These are phyloP conservation scores for Beauveria bassiana DNA, from an alignment of 2,329 filamentous ascomycete genomes.

Conservation along the genomic window DNA sequence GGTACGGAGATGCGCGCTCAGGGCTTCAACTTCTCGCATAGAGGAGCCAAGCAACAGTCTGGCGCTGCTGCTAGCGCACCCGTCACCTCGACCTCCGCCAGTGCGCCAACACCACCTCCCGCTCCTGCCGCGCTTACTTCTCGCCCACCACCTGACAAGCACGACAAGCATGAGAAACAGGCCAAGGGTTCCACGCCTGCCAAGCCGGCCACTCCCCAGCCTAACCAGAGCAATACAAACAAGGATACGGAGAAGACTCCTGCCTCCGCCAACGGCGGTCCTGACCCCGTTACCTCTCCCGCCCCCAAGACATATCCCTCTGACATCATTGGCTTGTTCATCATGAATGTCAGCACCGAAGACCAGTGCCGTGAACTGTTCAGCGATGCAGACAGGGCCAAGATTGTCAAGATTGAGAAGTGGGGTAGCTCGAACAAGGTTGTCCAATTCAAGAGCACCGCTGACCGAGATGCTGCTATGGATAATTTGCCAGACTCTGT, in stretches of 20 bases:
- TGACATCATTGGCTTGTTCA: constrained; percentile 76
- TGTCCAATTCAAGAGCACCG: constrained; percentile 70
- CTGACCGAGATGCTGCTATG: constrained; percentile 76
- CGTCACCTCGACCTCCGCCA: constrained; percentile 26
- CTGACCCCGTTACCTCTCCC: constrained; percentile 48
- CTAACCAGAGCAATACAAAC: constrained; percentile 34
- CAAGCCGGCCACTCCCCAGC: constrained; percentile 42
- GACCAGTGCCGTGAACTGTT: constrained; percentile 80
- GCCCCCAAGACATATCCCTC: constrained; percentile 53
- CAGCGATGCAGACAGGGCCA: constrained; percentile 70
- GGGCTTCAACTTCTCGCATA: constrained; percentile 98
- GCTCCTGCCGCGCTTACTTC: constrained; percentile 22
- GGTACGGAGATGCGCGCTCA: constrained; percentile 98
- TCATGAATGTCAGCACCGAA: constrained; percentile 76
- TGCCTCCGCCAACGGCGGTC: constrained; percentile 43
- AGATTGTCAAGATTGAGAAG: constrained; percentile 73
- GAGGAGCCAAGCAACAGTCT: constrained; percentile 69
- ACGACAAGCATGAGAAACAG: constrained; percentile 17
- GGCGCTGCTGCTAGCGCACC: constrained; percentile 30
- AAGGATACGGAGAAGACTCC: constrained; percentile 52
- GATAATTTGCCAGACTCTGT: constrained; percentile 66
- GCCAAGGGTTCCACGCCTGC: constrained; percentile 27
- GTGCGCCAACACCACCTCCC: constrained; percentile 22
- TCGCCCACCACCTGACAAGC: constrained; percentile 26
- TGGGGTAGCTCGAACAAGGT: constrained; percentile 75